A percentile compares a stretch with the other conserved stretches of the same genome.
Conservation (phyloP, 192 early-diverging fungal genomes). For the Radiomyces spectabilis region DNA sequence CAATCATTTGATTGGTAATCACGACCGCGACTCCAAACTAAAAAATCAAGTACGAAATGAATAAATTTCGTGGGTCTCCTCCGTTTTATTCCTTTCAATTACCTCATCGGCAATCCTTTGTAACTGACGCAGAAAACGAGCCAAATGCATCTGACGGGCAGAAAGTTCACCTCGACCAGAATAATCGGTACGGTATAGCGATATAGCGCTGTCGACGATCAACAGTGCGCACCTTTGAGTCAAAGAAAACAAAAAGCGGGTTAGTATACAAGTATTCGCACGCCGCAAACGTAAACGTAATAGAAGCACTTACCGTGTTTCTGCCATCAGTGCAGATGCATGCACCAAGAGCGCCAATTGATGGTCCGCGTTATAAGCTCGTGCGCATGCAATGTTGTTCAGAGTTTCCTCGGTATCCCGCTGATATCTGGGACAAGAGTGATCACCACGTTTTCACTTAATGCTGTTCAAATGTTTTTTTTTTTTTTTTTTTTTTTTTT, state of each 20-base stretch:
- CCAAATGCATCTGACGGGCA: constrained; percentile 93
- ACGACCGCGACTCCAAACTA: constrained; percentile 95
- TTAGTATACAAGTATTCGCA: too few relatives aligned
- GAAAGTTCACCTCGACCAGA: constrained; percentile 92
- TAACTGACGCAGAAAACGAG: constrained; percentile 81
- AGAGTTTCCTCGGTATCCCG: constrained; percentile 80
- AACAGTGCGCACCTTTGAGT: too few relatives aligned
- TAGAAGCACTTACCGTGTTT: constrained; percentile 43
- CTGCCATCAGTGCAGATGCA: constrained; percentile 88
- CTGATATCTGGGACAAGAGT: too few relatives aligned
- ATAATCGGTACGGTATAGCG: constrained; percentile 94
- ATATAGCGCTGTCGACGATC: constrained; percentile 90
- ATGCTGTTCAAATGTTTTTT: neutral
- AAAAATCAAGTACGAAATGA: neutral
- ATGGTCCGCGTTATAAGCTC: constrained; percentile 95
- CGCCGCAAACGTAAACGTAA: too few relatives aligned
- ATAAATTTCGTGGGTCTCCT: too few relatives aligned
- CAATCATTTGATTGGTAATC: constrained; percentile 97
- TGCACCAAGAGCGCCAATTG: constrained; percentile 79
- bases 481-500: neutral
- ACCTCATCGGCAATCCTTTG: constrained; percentile 89
- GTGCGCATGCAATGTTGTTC: constrained; percentile 91
- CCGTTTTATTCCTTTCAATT: neutral
- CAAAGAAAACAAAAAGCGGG: constrained; percentile 39
- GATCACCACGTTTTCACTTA: too few relatives aligned